Evolutionary conservation across 2,329 filamentous ascomycete genomes (phyloP).

Genomic region (Cordyceps cateniannulata): DNA sequence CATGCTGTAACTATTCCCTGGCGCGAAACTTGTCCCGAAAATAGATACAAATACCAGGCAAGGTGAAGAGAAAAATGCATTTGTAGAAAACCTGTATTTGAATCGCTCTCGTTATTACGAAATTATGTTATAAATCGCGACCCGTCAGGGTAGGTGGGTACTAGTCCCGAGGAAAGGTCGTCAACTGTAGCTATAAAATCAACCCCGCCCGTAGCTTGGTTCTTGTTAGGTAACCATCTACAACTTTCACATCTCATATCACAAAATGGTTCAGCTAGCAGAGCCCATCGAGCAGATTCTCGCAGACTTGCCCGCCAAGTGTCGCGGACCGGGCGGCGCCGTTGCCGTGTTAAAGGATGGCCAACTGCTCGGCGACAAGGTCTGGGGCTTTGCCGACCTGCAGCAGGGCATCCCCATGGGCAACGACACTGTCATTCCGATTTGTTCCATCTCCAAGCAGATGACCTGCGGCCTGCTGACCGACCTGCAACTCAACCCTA

Average conservation of each 20-base stretch:
- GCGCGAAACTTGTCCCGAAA: too few species aligned
- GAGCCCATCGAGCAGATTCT: constrained; percentile 9
- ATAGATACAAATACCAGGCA: background rate
- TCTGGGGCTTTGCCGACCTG: constrained; percentile 38
- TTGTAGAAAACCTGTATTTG: background rate
- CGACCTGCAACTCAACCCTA: constrained; percentile 25
- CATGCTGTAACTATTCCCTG: background rate
- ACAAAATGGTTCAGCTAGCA: constrained; percentile 1
- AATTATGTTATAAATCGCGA: background rate
- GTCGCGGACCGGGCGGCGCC: constrained; percentile 35
- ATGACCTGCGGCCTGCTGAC: constrained; percentile 32
- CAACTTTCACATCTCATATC: background rate
- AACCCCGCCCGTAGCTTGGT: constrained; percentile 1
- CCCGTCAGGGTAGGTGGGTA: constrained; percentile 1
- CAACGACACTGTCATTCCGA: constrained; percentile 31
- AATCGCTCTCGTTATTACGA: background rate
- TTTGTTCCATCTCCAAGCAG: constrained; percentile 42
- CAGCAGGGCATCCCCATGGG: constrained; percentile 30
- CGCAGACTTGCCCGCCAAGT: constrained; percentile 7
- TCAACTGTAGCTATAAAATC: background rate
- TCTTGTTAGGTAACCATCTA: background rate
- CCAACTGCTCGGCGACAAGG: constrained; percentile 28
- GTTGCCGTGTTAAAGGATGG: constrained; percentile 36
- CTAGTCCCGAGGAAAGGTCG: background rate
- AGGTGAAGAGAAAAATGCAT: background rate